Conservation (phyloP, 768 basidiomycete species). For the Termitomyces sp. region DNA sequence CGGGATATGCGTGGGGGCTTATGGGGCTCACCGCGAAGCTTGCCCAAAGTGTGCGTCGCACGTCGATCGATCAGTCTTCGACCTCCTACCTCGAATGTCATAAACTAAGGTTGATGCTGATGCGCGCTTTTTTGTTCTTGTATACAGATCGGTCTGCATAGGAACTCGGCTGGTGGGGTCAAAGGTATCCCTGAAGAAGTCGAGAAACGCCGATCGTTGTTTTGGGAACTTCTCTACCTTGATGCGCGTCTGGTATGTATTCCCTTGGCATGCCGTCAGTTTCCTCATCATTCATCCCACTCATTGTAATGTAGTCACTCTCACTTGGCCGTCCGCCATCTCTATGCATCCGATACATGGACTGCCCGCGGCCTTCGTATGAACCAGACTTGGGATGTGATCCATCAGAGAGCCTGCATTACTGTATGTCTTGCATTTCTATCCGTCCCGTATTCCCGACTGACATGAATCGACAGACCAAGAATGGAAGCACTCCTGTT, state of each 20-base stretch:
- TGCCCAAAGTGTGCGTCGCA: conserved; percentile 62
- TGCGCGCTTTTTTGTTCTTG: background rate
- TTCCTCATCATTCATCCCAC: background rate
- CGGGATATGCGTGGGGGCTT: conserved; percentile 50
- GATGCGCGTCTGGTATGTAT: conserved; percentile 52
- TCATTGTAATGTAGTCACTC: conserved; percentile 34
- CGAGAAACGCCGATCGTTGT: conserved; percentile 60
- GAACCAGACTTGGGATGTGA: conserved; percentile 31
- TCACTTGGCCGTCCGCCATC: conserved; percentile 68
- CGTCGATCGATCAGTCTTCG: conserved; percentile 23
- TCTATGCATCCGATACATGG: conserved; percentile 53
- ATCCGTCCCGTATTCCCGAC: background rate
- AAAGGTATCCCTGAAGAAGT: conserved; percentile 69
- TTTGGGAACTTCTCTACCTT: conserved; percentile 66
- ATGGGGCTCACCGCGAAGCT: conserved; percentile 56
- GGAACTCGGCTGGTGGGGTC: conserved; percentile 50
- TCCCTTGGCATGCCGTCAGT: background rate
- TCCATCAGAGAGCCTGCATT: conserved; percentile 32
- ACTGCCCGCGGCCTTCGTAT: conserved; percentile 47
- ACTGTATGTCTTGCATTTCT: conserved; percentile 25
- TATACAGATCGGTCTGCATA: conserved; percentile 13
- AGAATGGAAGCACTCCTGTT: conserved; percentile 67
- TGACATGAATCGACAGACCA: conserved; percentile 40
- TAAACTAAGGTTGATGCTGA: background rate
- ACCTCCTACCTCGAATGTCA: conserved; percentile 4